Conservation (phyloP, 1,139 yeast species). For the Suhomyces taliae region DNA sequence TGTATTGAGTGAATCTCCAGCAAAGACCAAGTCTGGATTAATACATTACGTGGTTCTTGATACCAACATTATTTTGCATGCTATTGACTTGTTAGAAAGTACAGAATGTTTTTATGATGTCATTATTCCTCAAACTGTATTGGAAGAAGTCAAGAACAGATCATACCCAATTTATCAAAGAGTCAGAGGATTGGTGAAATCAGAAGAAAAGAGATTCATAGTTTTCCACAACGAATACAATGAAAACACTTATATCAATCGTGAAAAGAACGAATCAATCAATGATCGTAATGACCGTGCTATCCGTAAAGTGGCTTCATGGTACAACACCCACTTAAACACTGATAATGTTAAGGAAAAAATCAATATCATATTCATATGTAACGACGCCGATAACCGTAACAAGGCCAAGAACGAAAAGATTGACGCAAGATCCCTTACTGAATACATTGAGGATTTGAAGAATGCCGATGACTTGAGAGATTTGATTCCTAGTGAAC, state of each 20-base stretch:
- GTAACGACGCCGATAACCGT: slow-evolving; percentile 75
- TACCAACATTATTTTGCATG: slow-evolving; percentile 84
- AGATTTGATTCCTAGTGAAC: slow-evolving; percentile 71
- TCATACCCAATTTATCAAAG: slow-evolving; percentile 88
- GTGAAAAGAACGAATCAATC: slow-evolving; percentile 68
- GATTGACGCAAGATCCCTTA: slow-evolving; percentile 55
- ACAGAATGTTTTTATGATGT: slow-evolving; percentile 81
- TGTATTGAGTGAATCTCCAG: slow-evolving; percentile 52
- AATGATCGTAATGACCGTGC: slow-evolving; percentile 94
- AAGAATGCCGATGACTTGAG: slow-evolving; percentile 76
- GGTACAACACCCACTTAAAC: slow-evolving; percentile 70
- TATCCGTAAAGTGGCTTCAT: slow-evolving; percentile 70
- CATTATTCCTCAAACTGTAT: slow-evolving; percentile 87
- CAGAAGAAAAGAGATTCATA: slow-evolving; percentile 80
- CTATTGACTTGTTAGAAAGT: slow-evolving; percentile 86
- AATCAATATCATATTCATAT: slow-evolving; percentile 62
- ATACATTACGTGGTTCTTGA: slow-evolving; percentile 82
- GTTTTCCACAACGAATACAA: slow-evolving; percentile 94
- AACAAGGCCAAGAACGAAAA: slow-evolving; percentile 57
- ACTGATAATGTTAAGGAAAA: slow-evolving; percentile 35
- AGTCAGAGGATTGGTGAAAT: slow-evolving; percentile 71
- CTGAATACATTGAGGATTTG: slow-evolving; percentile 66
- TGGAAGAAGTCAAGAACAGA: slow-evolving; percentile 88
- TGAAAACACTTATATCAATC: slow-evolving; percentile 63
- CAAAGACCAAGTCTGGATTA: slow-evolving; percentile 31